These are phyloP conservation scores for Bocquillonia castaneifolia DNA, from an alignment of 441 rosid genomes.

Conservation along the genomic window DNA sequence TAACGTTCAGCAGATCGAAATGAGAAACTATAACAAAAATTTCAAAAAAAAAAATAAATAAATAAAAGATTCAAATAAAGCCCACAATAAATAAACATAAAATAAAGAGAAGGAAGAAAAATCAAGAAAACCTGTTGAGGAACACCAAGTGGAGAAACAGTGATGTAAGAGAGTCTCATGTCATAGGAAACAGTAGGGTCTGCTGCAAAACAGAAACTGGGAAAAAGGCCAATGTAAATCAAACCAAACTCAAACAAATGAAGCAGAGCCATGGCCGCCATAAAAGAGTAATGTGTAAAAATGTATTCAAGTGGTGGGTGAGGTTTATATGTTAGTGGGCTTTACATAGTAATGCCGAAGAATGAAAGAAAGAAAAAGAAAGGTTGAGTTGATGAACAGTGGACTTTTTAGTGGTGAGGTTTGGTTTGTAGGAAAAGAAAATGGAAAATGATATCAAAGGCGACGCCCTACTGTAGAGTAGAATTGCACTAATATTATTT, in stretches of 20 bases:
- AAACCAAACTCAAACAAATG: slow-evolving; percentile 22
- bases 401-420: not conserved
- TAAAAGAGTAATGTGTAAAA: not conserved
- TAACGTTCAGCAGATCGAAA: slow-evolving; percentile 18
- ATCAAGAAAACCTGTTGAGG: slow-evolving; percentile 61
- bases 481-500: not conserved
- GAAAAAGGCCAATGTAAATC: slow-evolving; percentile 37
- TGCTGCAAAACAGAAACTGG: slow-evolving; percentile 42
- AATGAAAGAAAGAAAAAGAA: not conserved
- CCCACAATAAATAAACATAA: not conserved
- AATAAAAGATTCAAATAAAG: not conserved
- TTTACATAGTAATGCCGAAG: slow-evolving; percentile 17
- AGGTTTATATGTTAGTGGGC: not conserved
- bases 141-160: slow-evolving; percentile 76
- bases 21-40: not conserved
- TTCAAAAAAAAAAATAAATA: not conserved
- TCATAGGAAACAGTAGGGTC: slow-evolving; percentile 58
- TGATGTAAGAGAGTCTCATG: slow-evolving; percentile 55
- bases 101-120: not conserved
- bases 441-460: not conserved
- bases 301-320: not conserved
- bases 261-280: slow-evolving; percentile 12
- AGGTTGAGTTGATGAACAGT: not conserved
- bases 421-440: not conserved
- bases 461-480: slow-evolving; percentile 3